Evolutionary conservation across 1,139 yeast genomes (phyloP).

Genomic region (Hansenula sp.): DNA sequence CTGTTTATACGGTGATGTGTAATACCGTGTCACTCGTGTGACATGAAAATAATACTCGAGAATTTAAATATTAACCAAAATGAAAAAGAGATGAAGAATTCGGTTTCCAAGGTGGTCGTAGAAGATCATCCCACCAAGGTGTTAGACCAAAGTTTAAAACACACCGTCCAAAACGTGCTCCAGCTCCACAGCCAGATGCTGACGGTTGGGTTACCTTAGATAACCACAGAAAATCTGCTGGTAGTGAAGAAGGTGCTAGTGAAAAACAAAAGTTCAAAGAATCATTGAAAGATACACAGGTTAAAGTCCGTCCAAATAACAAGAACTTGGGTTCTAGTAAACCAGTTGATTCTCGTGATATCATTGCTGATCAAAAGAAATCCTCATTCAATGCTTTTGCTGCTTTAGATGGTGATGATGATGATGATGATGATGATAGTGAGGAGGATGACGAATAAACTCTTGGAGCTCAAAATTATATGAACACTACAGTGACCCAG

Average conservation of each 20-base stretch:
- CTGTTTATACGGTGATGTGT: not conserved
- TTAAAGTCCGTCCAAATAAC: constrained; percentile 64
- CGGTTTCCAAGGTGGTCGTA: constrained; percentile 31
- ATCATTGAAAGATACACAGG: constrained; percentile 35
- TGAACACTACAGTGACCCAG: too few relatives aligned
- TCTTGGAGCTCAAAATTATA: too few relatives aligned
- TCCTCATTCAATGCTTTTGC: constrained; percentile 74
- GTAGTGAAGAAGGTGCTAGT: constrained; percentile 43
- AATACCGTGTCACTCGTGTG: not conserved
- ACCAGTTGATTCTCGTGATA: constrained; percentile 70
- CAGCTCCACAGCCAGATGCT: constrained; percentile 50
- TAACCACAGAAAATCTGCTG: constrained; percentile 44
- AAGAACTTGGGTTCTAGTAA: constrained; percentile 71
- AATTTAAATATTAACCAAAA: not conserved
- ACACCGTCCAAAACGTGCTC: constrained; percentile 32
- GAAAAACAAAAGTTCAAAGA: constrained; percentile 46
- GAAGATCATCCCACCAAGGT: constrained; percentile 56
- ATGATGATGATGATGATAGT: constrained; percentile 52
- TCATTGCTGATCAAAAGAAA: constrained; percentile 62
- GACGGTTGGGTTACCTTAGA: constrained; percentile 81
- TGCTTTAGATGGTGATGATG: constrained; percentile 64
- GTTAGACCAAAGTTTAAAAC: constrained; percentile 51
- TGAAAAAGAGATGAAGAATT: constrained; percentile 27
- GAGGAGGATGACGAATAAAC: constrained; percentile 18
- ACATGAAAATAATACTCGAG: not conserved